phyloP scores from a whole-genome alignment of 2,329 filamentous ascomycete genomes.

The Xylaria digitata region DNA sequence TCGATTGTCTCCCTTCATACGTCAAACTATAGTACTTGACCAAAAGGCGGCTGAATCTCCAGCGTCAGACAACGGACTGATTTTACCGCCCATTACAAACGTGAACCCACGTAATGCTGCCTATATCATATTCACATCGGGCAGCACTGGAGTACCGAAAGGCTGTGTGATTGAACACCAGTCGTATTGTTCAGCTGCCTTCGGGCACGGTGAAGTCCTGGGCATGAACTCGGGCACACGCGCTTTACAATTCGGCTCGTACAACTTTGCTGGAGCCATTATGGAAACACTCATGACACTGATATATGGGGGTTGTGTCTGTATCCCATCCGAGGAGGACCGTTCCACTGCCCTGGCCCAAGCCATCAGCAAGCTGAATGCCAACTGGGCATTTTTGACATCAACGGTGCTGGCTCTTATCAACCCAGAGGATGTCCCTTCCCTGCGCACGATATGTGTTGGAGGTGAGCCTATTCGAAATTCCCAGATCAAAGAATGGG shows the following conservation, averaged over 20 bases:
- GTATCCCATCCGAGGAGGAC: conserved; percentile 53
- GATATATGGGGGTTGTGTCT: conserved; percentile 53
- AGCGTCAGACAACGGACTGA: background rate
- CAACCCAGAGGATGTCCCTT: conserved; percentile 24
- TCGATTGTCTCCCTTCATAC: conserved; percentile 15
- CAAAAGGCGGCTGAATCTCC: background rate
- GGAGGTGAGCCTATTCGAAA: conserved; percentile 25
- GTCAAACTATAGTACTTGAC: conserved; percentile 7
- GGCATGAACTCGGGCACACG: conserved; percentile 32
- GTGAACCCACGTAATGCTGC: conserved; percentile 30
- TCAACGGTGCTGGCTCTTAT: conserved; percentile 18
- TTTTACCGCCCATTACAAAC: background rate
- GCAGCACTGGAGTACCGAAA: conserved; percentile 63
- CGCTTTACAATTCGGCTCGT: conserved; percentile 45
- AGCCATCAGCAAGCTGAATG: conserved; percentile 12
- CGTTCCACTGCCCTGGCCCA: conserved; percentile 33
- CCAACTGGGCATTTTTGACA: conserved; percentile 28
- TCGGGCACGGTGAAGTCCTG: conserved; percentile 3
- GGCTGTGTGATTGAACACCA: conserved; percentile 53
- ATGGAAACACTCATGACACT: conserved; percentile 54
- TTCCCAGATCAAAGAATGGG: conserved; percentile 25
- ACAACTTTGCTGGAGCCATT: conserved; percentile 55
- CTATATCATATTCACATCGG: conserved; percentile 60
- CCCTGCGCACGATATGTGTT: conserved; percentile 21
- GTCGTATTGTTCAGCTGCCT: conserved; percentile 20